Evolutionary conservation across 257 asterid species (phyloP), one percentile per base, ranked within the genome.

Genomic region (Jacaranda copaia): DNA sequence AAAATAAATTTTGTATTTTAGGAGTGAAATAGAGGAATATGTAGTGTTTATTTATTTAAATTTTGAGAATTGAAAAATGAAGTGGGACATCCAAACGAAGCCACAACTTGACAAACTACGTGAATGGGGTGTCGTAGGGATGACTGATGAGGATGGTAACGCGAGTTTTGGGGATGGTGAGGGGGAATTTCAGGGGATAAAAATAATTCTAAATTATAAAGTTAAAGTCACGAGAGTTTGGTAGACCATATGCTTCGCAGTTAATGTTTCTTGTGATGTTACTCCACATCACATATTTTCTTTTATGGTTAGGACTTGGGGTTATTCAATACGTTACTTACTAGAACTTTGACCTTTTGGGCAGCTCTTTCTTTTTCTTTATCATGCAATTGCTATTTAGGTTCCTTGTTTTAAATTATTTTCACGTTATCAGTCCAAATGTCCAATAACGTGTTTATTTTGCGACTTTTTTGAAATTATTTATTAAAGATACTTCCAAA

Each of bases 291-390:
- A 8, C 35, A 5, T 68, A 60, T 52, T 25, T 25, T 59, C 35
- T 74, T 66, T 52, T 18, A 13, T 49, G 73, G 72, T 74, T 36
- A 46, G 56, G 73, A 74, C 72, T 49, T 75, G 65, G 57, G 61
- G 69, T 15, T 42, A 59, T n/a, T 73, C 62, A 42, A 42, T 42
- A 75, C 68, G 63, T 61, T 61, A 60, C 11, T 12, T 75, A 45
- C 70, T 73, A 1, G 13, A 16, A 3, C 18, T 67, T 75, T 80
- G 70, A 69, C 74, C 39, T 60, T 65, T 52, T n/a, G 11, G 62
- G 35, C 20, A 38, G 40, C 16, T 49, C 42, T 42, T 77, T 35
- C 62, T 55, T 77, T 63, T 42, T 58, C 51, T 51, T 1, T 35
- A 5, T n/a, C n/a, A n/a, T 15, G 32, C 32, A 35, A 18, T 59